Evolutionary conservation across 495 filamentous ascomycete species (phyloP).

Genomic region (Annulohypoxylon nitens): DNA sequence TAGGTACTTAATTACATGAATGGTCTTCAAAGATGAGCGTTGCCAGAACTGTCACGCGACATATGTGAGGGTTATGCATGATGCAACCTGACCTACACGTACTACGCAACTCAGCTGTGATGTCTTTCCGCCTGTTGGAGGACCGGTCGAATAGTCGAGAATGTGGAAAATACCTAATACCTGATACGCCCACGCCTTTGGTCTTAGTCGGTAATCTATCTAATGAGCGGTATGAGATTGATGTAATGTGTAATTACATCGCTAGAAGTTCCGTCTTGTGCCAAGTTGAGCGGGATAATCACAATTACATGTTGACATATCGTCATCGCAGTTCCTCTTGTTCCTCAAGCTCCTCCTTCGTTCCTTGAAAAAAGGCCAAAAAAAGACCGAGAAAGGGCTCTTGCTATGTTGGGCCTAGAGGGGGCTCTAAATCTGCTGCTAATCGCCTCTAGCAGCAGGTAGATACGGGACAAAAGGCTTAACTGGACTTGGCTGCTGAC

Average conservation of each 20-base stretch:
- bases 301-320: constrained; percentile 20
- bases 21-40: constrained; percentile 36
- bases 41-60: constrained; percentile 46
- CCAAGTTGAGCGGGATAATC: constrained; percentile 39
- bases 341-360: not conserved
- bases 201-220: not conserved
- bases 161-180: not conserved
- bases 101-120: constrained; percentile 9
- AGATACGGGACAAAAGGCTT: constrained; percentile 11
- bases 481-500: constrained; percentile 9
- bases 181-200: constrained; percentile 34
- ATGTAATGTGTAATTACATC: constrained; percentile 8
- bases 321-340: not conserved
- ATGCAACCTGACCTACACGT: constrained; percentile 45
- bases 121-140: constrained; percentile 15
- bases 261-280: not conserved
- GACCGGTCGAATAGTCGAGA: constrained; percentile 4
- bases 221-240: constrained; percentile 37
- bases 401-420: not conserved
- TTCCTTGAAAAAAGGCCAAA: constrained; percentile 4
- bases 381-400: not conserved
- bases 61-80: constrained; percentile 46
- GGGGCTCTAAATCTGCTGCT: constrained; percentile 2
- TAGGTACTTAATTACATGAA: constrained; percentile 12
- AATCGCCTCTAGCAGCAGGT: constrained; percentile 2